Conservation (phyloP, 2,329 filamentous ascomycete genomes). For the Thielaviopsis punctulata region DNA sequence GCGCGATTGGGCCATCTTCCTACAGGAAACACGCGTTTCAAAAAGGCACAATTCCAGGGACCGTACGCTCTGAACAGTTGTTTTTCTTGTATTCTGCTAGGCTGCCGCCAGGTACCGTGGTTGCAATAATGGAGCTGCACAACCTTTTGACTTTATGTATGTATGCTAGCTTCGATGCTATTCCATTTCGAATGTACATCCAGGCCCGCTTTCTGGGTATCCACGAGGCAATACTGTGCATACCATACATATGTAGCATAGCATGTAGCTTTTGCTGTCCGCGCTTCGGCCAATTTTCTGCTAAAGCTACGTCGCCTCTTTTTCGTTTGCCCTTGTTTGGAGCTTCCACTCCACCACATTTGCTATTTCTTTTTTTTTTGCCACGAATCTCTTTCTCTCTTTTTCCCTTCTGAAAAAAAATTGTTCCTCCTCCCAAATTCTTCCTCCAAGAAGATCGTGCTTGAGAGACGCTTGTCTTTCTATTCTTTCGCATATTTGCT, state of each 20-base stretch:
- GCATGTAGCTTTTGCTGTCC: too few relatives aligned
- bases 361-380: background rate
- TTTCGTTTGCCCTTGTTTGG: background rate
- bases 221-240: too few relatives aligned
- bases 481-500: background rate
- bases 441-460: background rate
- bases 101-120: background rate
- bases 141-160: background rate
- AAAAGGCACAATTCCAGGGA: background rate
- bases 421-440: background rate
- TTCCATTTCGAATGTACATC: background rate
- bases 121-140: background rate
- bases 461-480: background rate
- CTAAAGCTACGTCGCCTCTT: slow-evolving; percentile 12
- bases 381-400: background rate
- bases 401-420: too few relatives aligned
- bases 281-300: background rate
- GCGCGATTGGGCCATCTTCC: background rate
- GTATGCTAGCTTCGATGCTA: too few relatives aligned
- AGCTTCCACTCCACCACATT: background rate
- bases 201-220: background rate
- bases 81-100: too few relatives aligned
- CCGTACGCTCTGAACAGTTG: background rate
- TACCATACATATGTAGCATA: too few relatives aligned
- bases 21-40: background rate